Percentiles rank a stretch among this genome's conserved stretches.
phyloP scores from a whole-genome alignment of 768 basidiomycete genomes.

The Pisolithus albus region DNA sequence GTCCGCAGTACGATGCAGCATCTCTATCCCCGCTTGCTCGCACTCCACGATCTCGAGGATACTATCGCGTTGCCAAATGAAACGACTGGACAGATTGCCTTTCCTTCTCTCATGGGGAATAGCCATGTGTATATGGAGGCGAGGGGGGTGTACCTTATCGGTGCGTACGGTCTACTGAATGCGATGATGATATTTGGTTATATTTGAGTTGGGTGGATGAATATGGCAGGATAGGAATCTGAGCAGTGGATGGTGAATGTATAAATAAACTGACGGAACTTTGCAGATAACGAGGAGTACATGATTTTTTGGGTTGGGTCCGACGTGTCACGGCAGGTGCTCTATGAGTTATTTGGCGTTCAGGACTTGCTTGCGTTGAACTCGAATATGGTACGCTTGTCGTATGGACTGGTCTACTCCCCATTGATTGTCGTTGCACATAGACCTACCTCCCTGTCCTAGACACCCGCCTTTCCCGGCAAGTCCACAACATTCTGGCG shows the following conservation, averaged over 20 bases:
- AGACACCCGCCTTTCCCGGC: constrained; percentile 69
- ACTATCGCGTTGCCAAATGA: constrained; percentile 62
- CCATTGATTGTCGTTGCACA: constrained; percentile 1
- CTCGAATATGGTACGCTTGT: constrained; percentile 52
- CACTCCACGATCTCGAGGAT: constrained; percentile 78
- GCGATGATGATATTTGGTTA: not conserved
- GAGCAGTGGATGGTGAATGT: constrained; percentile 1
- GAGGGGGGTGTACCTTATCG: constrained; percentile 88
- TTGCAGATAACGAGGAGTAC: constrained; percentile 77
- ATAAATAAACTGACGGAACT: constrained; percentile 6
- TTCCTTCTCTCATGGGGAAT: constrained; percentile 75
- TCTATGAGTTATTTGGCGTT: constrained; percentile 78
- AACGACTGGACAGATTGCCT: constrained; percentile 47
- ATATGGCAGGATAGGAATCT: too few relatives aligned
- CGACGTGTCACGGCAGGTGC: constrained; percentile 72
- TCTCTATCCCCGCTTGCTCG: constrained; percentile 84
- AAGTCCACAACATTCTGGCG: constrained; percentile 81
- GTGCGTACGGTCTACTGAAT: constrained; percentile 35
- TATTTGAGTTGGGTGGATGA: not conserved
- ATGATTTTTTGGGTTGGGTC: constrained; percentile 89
- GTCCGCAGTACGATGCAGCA: constrained; percentile 66
- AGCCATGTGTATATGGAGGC: constrained; percentile 85
- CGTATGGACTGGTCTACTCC: not conserved
- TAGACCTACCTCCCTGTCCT: constrained; percentile 68
- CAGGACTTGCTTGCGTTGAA: constrained; percentile 72